A percentile compares a stretch with the other conserved stretches of the same genome.
Conservation (phyloP, 768 basidiomycete genomes). For the Leucogyrophana mollusca region DNA sequence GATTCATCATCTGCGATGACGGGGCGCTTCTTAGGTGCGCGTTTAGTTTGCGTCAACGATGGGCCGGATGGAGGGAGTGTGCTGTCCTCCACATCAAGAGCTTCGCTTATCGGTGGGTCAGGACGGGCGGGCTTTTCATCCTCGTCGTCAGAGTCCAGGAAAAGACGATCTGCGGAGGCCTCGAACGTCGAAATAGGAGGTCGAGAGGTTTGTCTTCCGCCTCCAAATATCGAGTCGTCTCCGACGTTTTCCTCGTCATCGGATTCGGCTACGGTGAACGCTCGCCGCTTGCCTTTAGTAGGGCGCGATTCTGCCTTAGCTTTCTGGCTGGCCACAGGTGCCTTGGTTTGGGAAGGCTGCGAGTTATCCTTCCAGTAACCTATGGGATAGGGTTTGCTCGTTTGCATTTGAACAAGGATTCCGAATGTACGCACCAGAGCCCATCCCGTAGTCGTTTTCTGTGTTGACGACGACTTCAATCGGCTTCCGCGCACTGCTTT, state of each 20-base stretch:
- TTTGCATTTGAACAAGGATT: conserved; percentile 3
- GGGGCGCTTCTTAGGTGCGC: conserved; percentile 25
- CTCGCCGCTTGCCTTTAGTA: conserved; percentile 18
- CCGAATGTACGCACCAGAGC: conserved; percentile 38
- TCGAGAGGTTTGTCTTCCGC: conserved; percentile 17
- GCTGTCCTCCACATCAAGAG: conserved; percentile 6
- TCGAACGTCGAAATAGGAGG: not conserved
- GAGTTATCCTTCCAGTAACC: conserved; percentile 55
- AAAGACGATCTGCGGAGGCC: conserved; percentile 37
- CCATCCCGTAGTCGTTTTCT: conserved; percentile 55
- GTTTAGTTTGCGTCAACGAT: not conserved
- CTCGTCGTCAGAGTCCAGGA: conserved; percentile 52
- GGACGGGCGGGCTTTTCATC: conserved; percentile 3
- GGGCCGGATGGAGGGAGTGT: conserved; percentile 1
- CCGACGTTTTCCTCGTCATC: conserved; percentile 31
- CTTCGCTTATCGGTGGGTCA: not conserved
- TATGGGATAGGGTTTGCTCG: conserved; percentile 19
- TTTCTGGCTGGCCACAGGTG: conserved; percentile 12
- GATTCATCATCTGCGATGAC: conserved; percentile 63
- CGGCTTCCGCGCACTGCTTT: conserved; percentile 22
- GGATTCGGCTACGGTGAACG: conserved; percentile 37
- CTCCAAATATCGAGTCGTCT: conserved; percentile 13
- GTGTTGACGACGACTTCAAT: conserved; percentile 53
- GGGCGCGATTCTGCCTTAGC: not conserved
- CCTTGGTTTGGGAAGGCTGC: conserved; percentile 18